Percentiles rank a stretch among this genome's conserved stretches.
Conservation (phyloP, 1,284 basidiomycete genomes). For the Leccinum huronense region DNA sequence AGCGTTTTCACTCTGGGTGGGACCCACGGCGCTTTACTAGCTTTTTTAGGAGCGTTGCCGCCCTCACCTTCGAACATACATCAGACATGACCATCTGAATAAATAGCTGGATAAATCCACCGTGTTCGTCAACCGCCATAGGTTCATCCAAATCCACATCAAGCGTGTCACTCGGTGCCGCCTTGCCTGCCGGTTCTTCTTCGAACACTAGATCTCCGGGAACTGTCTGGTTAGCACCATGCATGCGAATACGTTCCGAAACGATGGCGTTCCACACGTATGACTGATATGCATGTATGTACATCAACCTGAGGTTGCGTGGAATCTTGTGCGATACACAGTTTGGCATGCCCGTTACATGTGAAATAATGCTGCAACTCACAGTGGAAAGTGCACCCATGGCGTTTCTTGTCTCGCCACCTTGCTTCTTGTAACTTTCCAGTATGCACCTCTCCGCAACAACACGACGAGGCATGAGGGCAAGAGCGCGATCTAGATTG, state of each 20-base stretch:
- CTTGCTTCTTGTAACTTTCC: slow-evolving; percentile 84
- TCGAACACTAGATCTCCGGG: slow-evolving; percentile 88
- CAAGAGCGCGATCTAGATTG: slow-evolving; percentile 75
- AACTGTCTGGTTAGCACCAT: slow-evolving; percentile 75
- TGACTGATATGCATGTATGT: slow-evolving; percentile 98
- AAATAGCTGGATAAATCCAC: slow-evolving; percentile 32
- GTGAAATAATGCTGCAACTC: slow-evolving; percentile 33
- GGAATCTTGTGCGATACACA: slow-evolving; percentile 65
- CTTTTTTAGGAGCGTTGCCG: slow-evolving; percentile 36
- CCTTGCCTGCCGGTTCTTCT: slow-evolving; percentile 30
- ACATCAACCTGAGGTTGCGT: slow-evolving; percentile 94
- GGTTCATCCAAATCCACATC: slow-evolving; percentile 41
- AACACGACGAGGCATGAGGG: slow-evolving; percentile 82
- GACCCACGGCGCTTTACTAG: slow-evolving; percentile 53
- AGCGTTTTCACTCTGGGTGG: slow-evolving; percentile 74
- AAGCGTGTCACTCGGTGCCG: slow-evolving; percentile 38
- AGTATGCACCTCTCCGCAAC: slow-evolving; percentile 92
- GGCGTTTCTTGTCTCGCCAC: slow-evolving; percentile 75
- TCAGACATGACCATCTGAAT: slow-evolving; percentile 14
- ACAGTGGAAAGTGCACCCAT: slow-evolving; percentile 85
- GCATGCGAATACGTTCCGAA: slow-evolving; percentile 82
- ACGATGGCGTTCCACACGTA: slow-evolving; percentile 98
- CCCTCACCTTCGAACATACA: slow-evolving; percentile 27
- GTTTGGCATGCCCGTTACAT: background rate
- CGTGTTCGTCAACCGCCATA: slow-evolving; percentile 41